Conservation (phyloP, 176 grass and related monocot species). For the Aegilops umbellulata region DNA sequence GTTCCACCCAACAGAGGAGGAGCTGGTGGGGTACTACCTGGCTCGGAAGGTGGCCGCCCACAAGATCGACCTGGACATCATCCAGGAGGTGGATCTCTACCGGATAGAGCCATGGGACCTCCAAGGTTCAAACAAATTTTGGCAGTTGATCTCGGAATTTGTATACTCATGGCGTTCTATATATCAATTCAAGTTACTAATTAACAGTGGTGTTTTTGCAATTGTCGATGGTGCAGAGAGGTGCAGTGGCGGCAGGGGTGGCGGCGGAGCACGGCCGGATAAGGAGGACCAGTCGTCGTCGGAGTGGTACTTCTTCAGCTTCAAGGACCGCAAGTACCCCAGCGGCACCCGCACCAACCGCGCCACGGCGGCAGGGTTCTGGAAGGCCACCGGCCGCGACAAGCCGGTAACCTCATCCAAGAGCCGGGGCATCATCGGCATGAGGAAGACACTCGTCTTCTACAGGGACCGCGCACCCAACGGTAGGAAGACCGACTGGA, state of each 20-base stretch:
- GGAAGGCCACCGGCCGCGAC: slow-evolving; percentile 92
- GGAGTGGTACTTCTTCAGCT: slow-evolving; percentile 80
- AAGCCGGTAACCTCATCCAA: slow-evolving; percentile 58
- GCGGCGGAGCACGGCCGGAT: neutral
- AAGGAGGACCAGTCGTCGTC: neutral
- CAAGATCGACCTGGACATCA: slow-evolving; percentile 61
- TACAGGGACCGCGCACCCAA: slow-evolving; percentile 70
- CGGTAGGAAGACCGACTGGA: slow-evolving; percentile 20
- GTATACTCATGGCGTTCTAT: neutral
- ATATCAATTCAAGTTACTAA: neutral
- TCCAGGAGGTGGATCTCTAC: slow-evolving; percentile 81
- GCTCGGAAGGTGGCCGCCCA: slow-evolving; percentile 56
- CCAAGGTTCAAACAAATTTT: slow-evolving; percentile 36
- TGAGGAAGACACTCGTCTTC: slow-evolving; percentile 89
- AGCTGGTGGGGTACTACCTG: slow-evolving; percentile 87
- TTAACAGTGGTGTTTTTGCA: neutral
- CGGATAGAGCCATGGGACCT: slow-evolving; percentile 90
- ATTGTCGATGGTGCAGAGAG: slow-evolving; percentile 26
- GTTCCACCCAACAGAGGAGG: slow-evolving; percentile 47
- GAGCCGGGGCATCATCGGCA: slow-evolving; percentile 47
- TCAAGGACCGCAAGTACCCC: slow-evolving; percentile 76
- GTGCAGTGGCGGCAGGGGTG: slow-evolving; percentile 40
- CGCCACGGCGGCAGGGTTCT: slow-evolving; percentile 73
- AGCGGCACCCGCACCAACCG: slow-evolving; percentile 80
- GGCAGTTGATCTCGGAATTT: no score